A percentile compares a stretch with the other conserved stretches of the same genome.
Evolutionary conservation across 2,329 filamentous ascomycete species (phyloP).

Genomic region (Fusarium dimerum): DNA sequence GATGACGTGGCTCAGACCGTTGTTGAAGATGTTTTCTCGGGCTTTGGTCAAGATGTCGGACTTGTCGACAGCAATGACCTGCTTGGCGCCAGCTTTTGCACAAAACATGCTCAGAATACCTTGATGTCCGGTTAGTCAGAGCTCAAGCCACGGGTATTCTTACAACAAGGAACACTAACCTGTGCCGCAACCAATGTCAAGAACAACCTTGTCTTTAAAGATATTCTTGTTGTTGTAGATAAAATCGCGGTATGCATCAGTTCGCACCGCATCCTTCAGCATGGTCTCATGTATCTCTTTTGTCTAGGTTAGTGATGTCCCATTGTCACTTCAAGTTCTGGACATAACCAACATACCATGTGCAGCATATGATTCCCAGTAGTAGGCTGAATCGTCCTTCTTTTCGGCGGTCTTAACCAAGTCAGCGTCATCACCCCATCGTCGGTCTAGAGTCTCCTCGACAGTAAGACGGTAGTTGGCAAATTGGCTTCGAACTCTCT

Average conservation of each 20-base stretch:
- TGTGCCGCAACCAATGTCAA: slow-evolving; percentile 87
- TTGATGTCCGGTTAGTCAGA: slow-evolving; percentile 24
- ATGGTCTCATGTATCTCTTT: slow-evolving; percentile 91
- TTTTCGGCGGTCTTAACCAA: slow-evolving; percentile 30
- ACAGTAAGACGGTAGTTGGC: slow-evolving; percentile 66
- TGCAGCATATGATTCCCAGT: slow-evolving; percentile 63
- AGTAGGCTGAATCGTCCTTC: slow-evolving; percentile 43
- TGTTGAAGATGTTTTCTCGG: slow-evolving; percentile 79
- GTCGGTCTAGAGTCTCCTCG: slow-evolving; percentile 65
- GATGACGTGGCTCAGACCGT: slow-evolving; percentile 72
- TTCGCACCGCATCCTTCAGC: slow-evolving; percentile 87
- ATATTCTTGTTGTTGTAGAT: slow-evolving; percentile 89
- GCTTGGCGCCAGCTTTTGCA: slow-evolving; percentile 81
- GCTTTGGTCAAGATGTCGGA: slow-evolving; percentile 88
- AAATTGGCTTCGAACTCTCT: slow-evolving; percentile 61
- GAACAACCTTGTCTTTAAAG: slow-evolving; percentile 81
- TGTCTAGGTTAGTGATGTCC: neutral
- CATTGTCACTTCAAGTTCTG: too few relatives aligned
- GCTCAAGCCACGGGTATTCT: too few relatives aligned
- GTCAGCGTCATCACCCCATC: slow-evolving; percentile 60
- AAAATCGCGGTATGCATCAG: slow-evolving; percentile 91
- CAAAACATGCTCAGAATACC: slow-evolving; percentile 95
- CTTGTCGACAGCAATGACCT: slow-evolving; percentile 89
- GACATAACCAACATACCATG: slow-evolving; percentile 49
- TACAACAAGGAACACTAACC: slow-evolving; percentile 38